Evolutionary conservation across 495 filamentous ascomycete genomes (phyloP).

Genomic region (Bombardia bombarda): DNA sequence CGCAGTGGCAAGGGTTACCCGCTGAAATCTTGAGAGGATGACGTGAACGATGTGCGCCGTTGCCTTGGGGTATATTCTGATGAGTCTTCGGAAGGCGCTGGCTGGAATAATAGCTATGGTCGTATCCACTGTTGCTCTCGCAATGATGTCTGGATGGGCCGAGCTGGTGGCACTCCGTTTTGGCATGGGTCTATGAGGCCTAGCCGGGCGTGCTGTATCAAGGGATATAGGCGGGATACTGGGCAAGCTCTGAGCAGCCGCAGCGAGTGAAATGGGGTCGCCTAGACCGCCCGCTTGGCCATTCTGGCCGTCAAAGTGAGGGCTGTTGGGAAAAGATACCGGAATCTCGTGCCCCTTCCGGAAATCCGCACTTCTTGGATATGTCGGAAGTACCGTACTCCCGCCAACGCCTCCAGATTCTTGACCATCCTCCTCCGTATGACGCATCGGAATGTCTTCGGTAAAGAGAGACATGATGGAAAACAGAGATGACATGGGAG

Average conservation of each 20-base stretch:
- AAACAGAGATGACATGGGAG: conserved; percentile 96
- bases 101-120: conserved; percentile 98
- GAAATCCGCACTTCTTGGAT: conserved; percentile 39
- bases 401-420: conserved; percentile 11
- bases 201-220: conserved; percentile 32
- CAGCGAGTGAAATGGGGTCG: conserved; percentile 15
- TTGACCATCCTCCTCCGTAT: conserved; percentile 51
- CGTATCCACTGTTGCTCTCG: conserved; percentile 91
- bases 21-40: conserved; percentile 85
- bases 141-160: conserved; percentile 93
- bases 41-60: conserved; percentile 97
- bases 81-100: conserved; percentile 86
- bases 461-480: conserved; percentile 95
- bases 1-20: conserved; percentile 88
- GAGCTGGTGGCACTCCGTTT: conserved; percentile 54
- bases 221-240: conserved; percentile 69
- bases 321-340: conserved; percentile 22
- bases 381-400: conserved; percentile 18
- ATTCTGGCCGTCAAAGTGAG: conserved; percentile 27
- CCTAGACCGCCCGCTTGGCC: conserved; percentile 10
- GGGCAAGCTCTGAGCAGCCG: conserved; percentile 18
- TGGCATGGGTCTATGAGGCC: conserved; percentile 26
- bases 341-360: conserved; percentile 33
- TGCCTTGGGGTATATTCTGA: conserved; percentile 90
- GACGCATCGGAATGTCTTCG: conserved; percentile 77